Percentiles rank a stretch among this genome's conserved stretches.
phyloP scores from a whole-genome alignment of 768 basidiomycete genomes.

The Lactifluus pinguis region DNA sequence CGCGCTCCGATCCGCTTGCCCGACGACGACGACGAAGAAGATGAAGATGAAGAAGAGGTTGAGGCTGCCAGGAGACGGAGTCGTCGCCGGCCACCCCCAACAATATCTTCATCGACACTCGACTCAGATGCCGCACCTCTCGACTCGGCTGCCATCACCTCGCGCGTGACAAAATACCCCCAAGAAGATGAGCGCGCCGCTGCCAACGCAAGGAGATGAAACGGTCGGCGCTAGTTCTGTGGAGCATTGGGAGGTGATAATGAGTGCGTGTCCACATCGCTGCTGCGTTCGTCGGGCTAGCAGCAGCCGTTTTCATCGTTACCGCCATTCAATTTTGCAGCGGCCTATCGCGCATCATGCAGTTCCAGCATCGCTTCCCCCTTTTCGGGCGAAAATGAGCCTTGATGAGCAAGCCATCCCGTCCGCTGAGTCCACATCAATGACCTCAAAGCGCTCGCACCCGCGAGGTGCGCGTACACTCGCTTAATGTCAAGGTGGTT shows the following conservation, averaged over 20 bases:
- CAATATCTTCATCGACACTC: slow-evolving; percentile 37
- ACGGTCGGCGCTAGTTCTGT: no score
- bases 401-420: slow-evolving; percentile 21
- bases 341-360: slow-evolving; percentile 10
- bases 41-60: slow-evolving; percentile 26
- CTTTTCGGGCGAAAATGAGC: slow-evolving; percentile 12
- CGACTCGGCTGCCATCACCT: slow-evolving; percentile 46
- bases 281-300: slow-evolving; percentile 24
- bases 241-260: slow-evolving; percentile 25
- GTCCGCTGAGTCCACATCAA: slow-evolving; percentile 21
- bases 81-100: slow-evolving; percentile 10
- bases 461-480: slow-evolving; percentile 79
- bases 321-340: slow-evolving; percentile 24
- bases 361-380: neutral
- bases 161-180: no score
- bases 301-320: neutral
- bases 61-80: neutral
- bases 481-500: slow-evolving; percentile 76
- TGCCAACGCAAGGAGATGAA: slow-evolving; percentile 39
- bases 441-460: slow-evolving; percentile 30
- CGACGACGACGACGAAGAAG: slow-evolving; percentile 41
- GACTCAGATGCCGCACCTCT: slow-evolving; percentile 67
- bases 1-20: slow-evolving; percentile 49
- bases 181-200: slow-evolving; percentile 29
- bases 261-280: slow-evolving; percentile 45